These are phyloP conservation scores for Populus pruinosa DNA, from an alignment of 345 rosid genomes.

Conservation along the genomic window DNA sequence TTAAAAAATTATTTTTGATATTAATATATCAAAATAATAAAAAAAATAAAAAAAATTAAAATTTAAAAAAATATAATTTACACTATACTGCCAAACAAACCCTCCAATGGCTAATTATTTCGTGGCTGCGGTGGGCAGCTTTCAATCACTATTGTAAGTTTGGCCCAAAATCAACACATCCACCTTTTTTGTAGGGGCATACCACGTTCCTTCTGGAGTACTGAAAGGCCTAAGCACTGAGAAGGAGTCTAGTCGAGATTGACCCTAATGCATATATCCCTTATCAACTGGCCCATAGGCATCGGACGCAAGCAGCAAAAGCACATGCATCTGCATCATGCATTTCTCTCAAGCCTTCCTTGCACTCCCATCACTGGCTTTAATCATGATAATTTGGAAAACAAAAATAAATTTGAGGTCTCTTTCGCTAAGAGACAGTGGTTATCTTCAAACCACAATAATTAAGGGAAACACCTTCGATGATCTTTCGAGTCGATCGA, in stretches of 20 bases:
- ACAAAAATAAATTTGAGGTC: neutral
- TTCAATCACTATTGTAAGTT: conserved; percentile 6
- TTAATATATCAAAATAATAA: too few relatives aligned
- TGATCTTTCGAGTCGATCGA: neutral
- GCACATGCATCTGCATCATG: conserved; percentile 41
- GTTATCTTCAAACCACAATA: neutral
- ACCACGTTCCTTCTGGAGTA: conserved; percentile 30
- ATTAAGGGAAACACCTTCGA: neutral
- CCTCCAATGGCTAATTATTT: conserved; percentile 31
- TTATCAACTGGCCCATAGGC: conserved; percentile 23
- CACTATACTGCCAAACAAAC: too few relatives aligned
- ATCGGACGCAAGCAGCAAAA: conserved; percentile 26
- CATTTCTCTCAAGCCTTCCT: conserved; percentile 10
- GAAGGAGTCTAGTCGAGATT: conserved; percentile 24
- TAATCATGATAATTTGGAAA: neutral
- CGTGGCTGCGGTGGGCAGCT: conserved; percentile 16
- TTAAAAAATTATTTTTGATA: too few relatives aligned
- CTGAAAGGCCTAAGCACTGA: neutral
- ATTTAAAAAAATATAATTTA: too few relatives aligned
- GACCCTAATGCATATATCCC: conserved; percentile 31
- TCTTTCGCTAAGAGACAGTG: neutral
- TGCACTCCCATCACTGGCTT: conserved; percentile 2
- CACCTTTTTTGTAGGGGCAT: conserved; percentile 23
- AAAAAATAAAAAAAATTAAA: neutral
- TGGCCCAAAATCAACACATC: conserved; percentile 17